Evolutionary conservation across 139 green algal genomes (phyloP).

Genomic region (Spirogloea muscicola): DNA sequence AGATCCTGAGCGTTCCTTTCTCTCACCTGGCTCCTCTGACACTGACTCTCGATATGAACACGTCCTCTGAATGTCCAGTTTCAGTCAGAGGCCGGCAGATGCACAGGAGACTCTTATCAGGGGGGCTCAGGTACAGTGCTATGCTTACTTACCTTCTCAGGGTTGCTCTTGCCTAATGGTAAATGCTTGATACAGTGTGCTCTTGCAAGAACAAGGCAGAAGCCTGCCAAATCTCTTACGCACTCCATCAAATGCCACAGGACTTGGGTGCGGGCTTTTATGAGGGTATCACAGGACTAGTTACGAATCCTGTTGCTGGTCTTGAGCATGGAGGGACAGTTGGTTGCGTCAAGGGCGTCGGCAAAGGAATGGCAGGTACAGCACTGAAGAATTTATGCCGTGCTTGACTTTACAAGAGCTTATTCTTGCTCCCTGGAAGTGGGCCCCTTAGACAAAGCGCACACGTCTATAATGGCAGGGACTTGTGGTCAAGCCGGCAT

Average conservation of each 20-base stretch:
- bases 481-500: constrained; percentile 49
- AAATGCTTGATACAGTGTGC: no score
- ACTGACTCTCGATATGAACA: not conserved
- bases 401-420: constrained; percentile 5
- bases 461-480: not conserved
- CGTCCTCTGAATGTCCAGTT: constrained; percentile 9
- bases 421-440: not conserved
- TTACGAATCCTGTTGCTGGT: constrained; percentile 51
- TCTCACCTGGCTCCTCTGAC: not conserved
- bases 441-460: not conserved
- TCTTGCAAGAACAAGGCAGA: no score
- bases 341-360: constrained; percentile 53
- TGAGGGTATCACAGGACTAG: constrained; percentile 57
- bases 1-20: not conserved
- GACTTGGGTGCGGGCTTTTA: constrained; percentile 50
- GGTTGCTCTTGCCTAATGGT: no score
- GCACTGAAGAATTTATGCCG: constrained; percentile 52
- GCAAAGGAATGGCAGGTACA: constrained; percentile 48
- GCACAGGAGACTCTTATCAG: constrained; percentile 10
- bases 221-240: not conserved
- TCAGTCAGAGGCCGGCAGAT: constrained; percentile 8
- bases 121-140: constrained; percentile 19
- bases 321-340: constrained; percentile 40
- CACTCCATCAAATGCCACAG: constrained; percentile 16
- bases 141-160: not conserved